Base-by-base conservation (phyloP, 2,329 filamentous ascomycete species). In the Aspergillus hortae region DNA sequence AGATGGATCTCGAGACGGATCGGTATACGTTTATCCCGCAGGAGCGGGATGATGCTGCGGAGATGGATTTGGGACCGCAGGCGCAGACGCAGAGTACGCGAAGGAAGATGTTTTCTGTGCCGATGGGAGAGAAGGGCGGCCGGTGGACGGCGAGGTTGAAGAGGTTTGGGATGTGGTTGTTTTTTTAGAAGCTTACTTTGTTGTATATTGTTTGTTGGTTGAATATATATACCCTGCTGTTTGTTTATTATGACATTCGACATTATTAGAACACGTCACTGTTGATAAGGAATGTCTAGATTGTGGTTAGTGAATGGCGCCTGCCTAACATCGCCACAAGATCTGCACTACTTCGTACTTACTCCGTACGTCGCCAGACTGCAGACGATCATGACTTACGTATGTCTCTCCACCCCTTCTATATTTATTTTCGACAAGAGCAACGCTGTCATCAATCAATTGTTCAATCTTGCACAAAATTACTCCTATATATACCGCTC, bases 1-100 rank as follows among this genome's bases (percentile, higher is more conserved):
- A 75, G 46, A 81, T 82, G 77, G 80, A 83, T 64, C 60, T 82
- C 12, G 67, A 73, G 6, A 79, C 76, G 2, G 78, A 80, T 70
- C 74, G 77, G 14, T 67, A 63, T 57, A 65, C 53, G 9, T 15
- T 56, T 36, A 25, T 49, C 15, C 43, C 27, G 7, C 27, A 9
- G 27, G 27, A 30, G 27, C 7, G 62, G 30, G 55, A 60, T 30
- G 55, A 57, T 4, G 61, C 66, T 11, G 66, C 63, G 10, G 69
- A 68, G 41, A 25, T 44, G 4, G 15, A 46, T 43, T 51, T 56
- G 51, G 56, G 46, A 44, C 21, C 23, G 40, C 15, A 15, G 2
- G 10, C 5, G 14, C 46, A 15, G 2, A 7, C 5, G 14, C 46
- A 14, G 27, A 46, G 15, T 2, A 27, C 17, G 19, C 44, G 32